These are phyloP conservation scores for Paramecium biaurelia DNA, from an alignment of 73 alveolate genomes.

Conservation along the genomic window DNA sequence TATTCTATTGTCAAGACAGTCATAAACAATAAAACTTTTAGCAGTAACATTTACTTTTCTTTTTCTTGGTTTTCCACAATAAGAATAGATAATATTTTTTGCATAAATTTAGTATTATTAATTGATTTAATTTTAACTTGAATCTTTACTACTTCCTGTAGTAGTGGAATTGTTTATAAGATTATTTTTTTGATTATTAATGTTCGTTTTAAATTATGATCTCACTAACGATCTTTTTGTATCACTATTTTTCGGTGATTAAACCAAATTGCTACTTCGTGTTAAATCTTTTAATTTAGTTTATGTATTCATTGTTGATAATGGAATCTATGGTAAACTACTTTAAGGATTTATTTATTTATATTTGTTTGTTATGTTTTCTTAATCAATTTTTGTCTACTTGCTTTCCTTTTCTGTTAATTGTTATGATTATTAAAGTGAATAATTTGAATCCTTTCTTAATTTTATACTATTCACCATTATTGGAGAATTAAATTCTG, in stretches of 20 bases:
- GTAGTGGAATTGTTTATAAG: not conserved
- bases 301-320: not conserved
- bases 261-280: not conserved
- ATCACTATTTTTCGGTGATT: not conserved
- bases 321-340: not conserved
- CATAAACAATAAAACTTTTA: slow-evolving; percentile 28
- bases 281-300: not conserved
- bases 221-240: not conserved
- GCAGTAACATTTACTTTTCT: not conserved
- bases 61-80: not conserved
- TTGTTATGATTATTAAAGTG: not conserved
- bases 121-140: not conserved
- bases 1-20: not conserved
- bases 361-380: not conserved
- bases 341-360: not conserved
- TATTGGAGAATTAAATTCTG: not conserved
- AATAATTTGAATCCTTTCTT: not conserved
- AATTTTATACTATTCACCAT: not conserved
- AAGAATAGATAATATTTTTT: not conserved
- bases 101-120: not conserved
- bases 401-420: not conserved
- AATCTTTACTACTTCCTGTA: not conserved
- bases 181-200: not conserved
- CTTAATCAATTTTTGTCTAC: not conserved
- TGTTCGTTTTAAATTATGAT: not conserved